Evolutionary conservation across 139 green algal genomes (phyloP), one percentile per base, ranked within the genome.

Genomic region (Chara braunii): DNA sequence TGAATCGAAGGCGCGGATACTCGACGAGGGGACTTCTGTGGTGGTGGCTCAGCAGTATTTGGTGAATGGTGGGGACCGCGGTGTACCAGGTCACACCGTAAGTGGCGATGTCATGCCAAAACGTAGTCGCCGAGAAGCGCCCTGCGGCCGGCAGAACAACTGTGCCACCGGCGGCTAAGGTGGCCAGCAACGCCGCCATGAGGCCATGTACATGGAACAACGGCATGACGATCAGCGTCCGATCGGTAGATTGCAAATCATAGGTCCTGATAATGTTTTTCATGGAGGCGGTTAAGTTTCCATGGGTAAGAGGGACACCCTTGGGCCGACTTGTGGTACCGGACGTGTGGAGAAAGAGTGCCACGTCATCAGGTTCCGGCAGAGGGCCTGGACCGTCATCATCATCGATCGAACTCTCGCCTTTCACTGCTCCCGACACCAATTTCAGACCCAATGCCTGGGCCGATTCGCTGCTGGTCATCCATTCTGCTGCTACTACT

Each of bases 201-300:
- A 95, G 75, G 12, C 89, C 89, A 55, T 93, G 85, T 51, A 95
- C 86, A 79, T 95, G 89, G 80, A 95, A 95, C 0, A 95, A 80
- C 0, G 89, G 89, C 87, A 94, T 93, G 18, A 77, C 68, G 4
- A 70, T 18, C 14, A 62, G 42, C 9, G 29, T n/a, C 28, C 68
- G 37, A 80, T 94, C 87, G 0, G 37, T 34, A 2, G 77, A 42
- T 0, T 22, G 50, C 2, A 94, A 76, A 59, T 92, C 83, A 63
- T 94, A 94, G 1, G 87, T 94, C 44, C 43, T 55, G 5, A 50
- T 45, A 61, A 94, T 91, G 78, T 90, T 94, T 6, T 18, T 11
- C 9, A 94, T 60, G 6, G 75, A 86, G 43, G 83, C 77, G 9
- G 64, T 59, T 42, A 94, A 61, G 78, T 94, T 94, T 68, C 37